Conservation (phyloP, 192 early-diverging fungal species). For the Coemansia sp. region DNA sequence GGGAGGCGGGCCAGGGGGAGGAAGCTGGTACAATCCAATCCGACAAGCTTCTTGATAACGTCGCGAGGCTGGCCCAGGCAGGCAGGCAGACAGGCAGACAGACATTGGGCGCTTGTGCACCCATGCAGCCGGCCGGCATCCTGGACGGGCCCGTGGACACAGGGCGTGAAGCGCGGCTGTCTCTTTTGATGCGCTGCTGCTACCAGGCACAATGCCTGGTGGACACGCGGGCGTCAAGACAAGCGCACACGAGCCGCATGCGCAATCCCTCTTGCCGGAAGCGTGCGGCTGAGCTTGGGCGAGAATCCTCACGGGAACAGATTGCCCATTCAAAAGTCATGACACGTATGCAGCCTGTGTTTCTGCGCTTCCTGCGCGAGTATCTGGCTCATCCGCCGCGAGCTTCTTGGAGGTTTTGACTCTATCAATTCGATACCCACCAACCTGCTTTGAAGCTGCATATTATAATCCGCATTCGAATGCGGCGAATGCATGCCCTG, state of each 20-base stretch:
- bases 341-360: neutral
- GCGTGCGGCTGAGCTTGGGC: neutral
- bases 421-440: neutral
- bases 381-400: neutral
- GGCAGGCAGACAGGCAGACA: too few relatives aligned
- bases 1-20: neutral
- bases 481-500: neutral
- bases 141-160: neutral
- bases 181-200: neutral
- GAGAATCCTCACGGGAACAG: neutral
- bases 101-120: neutral
- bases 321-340: neutral
- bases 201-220: neutral
- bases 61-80: neutral
- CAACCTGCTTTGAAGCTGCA: neutral
- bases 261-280: neutral
- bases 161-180: neutral
- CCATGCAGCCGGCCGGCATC: neutral
- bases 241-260: slow-evolving; percentile 2
- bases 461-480: neutral
- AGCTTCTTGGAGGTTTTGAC: neutral
- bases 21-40: neutral
- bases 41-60: neutral
- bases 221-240: slow-evolving; percentile 1
- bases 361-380: neutral